These are phyloP conservation scores for Lactarius evosmus DNA, from an alignment of 768 basidiomycete genomes.

Conservation along the genomic window DNA sequence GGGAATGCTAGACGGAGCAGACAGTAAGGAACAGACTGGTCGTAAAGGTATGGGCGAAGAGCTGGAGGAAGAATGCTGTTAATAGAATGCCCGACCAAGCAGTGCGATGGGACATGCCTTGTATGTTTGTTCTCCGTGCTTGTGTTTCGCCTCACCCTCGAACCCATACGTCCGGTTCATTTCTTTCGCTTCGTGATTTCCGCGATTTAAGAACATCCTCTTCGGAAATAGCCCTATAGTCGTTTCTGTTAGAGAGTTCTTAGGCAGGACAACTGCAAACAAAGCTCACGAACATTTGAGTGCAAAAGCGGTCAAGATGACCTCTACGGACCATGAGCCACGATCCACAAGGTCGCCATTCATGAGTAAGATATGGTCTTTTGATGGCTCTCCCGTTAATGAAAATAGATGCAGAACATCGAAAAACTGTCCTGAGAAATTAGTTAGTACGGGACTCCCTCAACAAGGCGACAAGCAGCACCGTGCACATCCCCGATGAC, in stretches of 20 bases:
- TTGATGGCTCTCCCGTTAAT: slow-evolving; percentile 79
- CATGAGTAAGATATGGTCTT: slow-evolving; percentile 85
- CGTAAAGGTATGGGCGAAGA: slow-evolving; percentile 94
- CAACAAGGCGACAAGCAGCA: slow-evolving; percentile 31
- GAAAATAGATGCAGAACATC: slow-evolving; percentile 86
- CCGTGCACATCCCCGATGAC: slow-evolving; percentile 97
- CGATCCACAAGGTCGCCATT: slow-evolving; percentile 97
- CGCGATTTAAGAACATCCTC: slow-evolving; percentile 89
- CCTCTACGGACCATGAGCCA: slow-evolving; percentile 93
- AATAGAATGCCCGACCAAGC: background rate
- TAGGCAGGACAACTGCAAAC: background rate
- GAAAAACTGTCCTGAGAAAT: slow-evolving; percentile 79
- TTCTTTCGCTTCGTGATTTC: slow-evolving; percentile 95
- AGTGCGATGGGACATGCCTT: slow-evolving; percentile 48
- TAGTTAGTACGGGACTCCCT: slow-evolving; percentile 15
- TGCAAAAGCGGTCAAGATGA: slow-evolving; percentile 88
- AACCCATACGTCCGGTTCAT: slow-evolving; percentile 96
- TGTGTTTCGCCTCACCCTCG: slow-evolving; percentile 94
- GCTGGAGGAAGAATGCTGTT: slow-evolving; percentile 39
- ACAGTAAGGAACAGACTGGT: slow-evolving; percentile 45
- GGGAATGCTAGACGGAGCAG: background rate
- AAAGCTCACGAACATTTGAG: slow-evolving; percentile 73
- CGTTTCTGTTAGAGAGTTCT: slow-evolving; percentile 17
- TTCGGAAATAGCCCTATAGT: slow-evolving; percentile 85
- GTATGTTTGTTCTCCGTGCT: slow-evolving; percentile 94